phyloP scores from a whole-genome alignment of 345 rosid species.

The Cardamine chenopodiifolia region DNA sequence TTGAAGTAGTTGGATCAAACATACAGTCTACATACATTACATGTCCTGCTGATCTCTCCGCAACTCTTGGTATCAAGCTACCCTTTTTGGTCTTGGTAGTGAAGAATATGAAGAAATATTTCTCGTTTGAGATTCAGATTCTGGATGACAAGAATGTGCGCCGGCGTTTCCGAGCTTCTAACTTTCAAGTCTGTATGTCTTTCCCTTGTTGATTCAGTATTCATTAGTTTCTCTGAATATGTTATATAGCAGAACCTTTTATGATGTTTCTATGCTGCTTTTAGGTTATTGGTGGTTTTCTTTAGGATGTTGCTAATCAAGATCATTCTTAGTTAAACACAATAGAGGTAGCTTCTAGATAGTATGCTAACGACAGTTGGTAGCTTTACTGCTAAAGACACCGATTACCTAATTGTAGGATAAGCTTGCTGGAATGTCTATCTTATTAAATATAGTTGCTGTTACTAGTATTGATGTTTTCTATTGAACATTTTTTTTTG shows the following conservation, averaged over 20 bases:
- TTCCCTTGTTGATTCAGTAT: conserved; percentile 37
- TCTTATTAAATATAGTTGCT: not conserved
- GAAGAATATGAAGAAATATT: conserved; percentile 88
- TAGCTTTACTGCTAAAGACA: not conserved
- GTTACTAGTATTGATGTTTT: conserved; percentile 16
- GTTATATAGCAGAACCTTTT: not conserved
- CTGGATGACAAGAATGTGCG: conserved; percentile 97
- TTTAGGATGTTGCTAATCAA: not conserved
- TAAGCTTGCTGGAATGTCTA: not conserved
- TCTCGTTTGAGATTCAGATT: conserved; percentile 94
- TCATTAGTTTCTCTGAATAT: conserved; percentile 2
- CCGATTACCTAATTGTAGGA: not conserved
- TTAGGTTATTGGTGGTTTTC: not conserved
- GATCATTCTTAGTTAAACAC: not conserved
- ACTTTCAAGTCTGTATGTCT: conserved; percentile 92
- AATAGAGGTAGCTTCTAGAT: not conserved
- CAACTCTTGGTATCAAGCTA: conserved; percentile 95
- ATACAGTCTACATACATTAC: conserved; percentile 91
- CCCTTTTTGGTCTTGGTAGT: conserved; percentile 92
- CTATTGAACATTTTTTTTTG: not conserved
- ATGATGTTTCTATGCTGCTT: not conserved
- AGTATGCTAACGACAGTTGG: not conserved
- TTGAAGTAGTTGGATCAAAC: conserved; percentile 85
- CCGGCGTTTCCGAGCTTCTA: conserved; percentile 96
- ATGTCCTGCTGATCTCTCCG: conserved; percentile 86